phyloP scores from a whole-genome alignment of 805 yeast species.

The Suhomyces xylopsoci region DNA sequence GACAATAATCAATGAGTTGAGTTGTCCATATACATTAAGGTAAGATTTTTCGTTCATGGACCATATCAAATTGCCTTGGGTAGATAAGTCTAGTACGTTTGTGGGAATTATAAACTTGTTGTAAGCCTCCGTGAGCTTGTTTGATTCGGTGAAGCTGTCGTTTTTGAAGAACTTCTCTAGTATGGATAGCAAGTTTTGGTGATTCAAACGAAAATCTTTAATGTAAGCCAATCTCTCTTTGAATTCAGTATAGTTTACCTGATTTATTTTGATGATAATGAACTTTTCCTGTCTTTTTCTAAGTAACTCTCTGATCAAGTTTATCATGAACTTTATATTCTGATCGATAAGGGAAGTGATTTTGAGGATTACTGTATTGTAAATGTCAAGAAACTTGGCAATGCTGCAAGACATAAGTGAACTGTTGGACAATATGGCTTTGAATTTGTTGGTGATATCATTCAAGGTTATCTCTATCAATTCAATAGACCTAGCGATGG shows the following conservation, averaged over 20 bases:
- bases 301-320: conserved; percentile 67
- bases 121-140: conserved; percentile 25
- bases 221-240: conserved; percentile 45
- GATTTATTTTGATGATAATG: conserved; percentile 58
- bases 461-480: conserved; percentile 63
- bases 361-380: conserved; percentile 18
- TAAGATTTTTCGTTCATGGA: conserved; percentile 26
- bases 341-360: conserved; percentile 56
- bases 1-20: conserved; percentile 19
- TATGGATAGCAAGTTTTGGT: conserved; percentile 46
- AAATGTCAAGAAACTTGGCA: conserved; percentile 32
- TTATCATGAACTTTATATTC: conserved; percentile 58
- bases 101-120: conserved; percentile 25
- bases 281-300: conserved; percentile 72
- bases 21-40: conserved; percentile 14
- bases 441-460: conserved; percentile 50
- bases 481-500: conserved; percentile 58
- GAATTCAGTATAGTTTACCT: conserved; percentile 31
- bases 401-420: conserved; percentile 46
- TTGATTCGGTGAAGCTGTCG: conserved; percentile 10
- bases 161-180: conserved; percentile 16
- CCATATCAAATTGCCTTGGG: conserved; percentile 30
- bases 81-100: conserved; percentile 31
- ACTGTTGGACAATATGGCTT: conserved; percentile 30
- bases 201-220: conserved; percentile 47